Evolutionary conservation across 805 yeast species (phyloP).

Genomic region (Tetrapisispora pingtungensis): DNA sequence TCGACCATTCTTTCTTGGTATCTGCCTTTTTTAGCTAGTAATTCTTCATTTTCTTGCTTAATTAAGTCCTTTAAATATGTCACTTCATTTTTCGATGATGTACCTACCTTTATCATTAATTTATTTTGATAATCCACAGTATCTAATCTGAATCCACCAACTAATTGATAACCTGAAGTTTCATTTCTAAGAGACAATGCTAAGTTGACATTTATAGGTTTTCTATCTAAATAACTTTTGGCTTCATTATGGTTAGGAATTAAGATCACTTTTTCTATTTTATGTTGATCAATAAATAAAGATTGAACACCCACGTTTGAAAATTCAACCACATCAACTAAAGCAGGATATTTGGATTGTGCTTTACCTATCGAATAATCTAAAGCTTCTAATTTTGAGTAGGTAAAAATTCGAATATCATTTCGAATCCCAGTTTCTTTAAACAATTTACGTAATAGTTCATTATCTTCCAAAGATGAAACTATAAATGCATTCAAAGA

Average conservation of each 20-base stretch:
- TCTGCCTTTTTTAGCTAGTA: conserved; percentile 20
- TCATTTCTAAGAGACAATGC: conserved; percentile 36
- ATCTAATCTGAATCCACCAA: conserved; percentile 42
- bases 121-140: conserved; percentile 38
- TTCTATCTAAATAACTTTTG: conserved; percentile 31
- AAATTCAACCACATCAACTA: conserved; percentile 54
- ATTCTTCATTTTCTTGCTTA: conserved; percentile 12
- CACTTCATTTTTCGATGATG: conserved; percentile 14
- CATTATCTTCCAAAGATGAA: conserved; percentile 49
- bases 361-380: conserved; percentile 42
- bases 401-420: conserved; percentile 41
- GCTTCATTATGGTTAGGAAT: conserved; percentile 44
- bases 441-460: conserved; percentile 31
- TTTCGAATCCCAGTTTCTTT: conserved; percentile 25
- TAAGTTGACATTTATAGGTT: conserved; percentile 32
- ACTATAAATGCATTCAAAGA: conserved; percentile 60
- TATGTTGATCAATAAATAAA: conserved; percentile 51
- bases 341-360: conserved; percentile 31
- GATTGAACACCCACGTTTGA: conserved; percentile 45
- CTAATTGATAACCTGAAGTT: conserved; percentile 37
- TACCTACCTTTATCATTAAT: conserved; percentile 14
- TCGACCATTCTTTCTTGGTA: conserved; percentile 7
- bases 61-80: conserved; percentile 17
- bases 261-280: conserved; percentile 50
- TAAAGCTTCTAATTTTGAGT: conserved; percentile 29